Evolutionary conservation across 176 grass and related monocot species (phyloP).

Genomic region (Saccharum officinarum): DNA sequence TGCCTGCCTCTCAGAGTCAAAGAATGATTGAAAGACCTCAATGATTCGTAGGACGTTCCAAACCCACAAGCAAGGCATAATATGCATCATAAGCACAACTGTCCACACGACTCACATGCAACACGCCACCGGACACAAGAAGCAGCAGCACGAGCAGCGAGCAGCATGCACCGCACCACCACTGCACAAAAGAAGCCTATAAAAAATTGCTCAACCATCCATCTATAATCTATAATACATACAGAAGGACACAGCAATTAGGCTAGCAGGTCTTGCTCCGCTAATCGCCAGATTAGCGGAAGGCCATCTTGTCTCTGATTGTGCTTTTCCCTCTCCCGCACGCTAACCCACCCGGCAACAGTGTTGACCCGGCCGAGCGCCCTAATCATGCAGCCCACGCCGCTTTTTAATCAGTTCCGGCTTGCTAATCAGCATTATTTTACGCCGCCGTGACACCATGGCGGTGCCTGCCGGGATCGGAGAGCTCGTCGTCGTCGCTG

Average conservation of each 20-base stretch:
- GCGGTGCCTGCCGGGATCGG: slow-evolving; percentile 50
- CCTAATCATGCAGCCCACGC: slow-evolving; percentile 53
- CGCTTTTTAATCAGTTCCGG: slow-evolving; percentile 8
- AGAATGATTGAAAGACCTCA: neutral
- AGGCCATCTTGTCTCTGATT: neutral
- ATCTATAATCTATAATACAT: neutral
- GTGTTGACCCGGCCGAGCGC: slow-evolving; percentile 9
- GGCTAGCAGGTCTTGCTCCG: neutral
- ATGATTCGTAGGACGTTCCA: slow-evolving; percentile 16
- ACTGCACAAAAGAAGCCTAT: neutral
- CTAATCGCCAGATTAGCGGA: slow-evolving; percentile 43
- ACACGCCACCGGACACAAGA: slow-evolving; percentile 10
- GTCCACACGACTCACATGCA: slow-evolving; percentile 12
- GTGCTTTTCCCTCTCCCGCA: slow-evolving; percentile 36
- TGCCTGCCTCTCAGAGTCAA: neutral
- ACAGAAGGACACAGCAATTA: neutral
- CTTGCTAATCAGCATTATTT: slow-evolving; percentile 22
- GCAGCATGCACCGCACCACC: slow-evolving; percentile 22
- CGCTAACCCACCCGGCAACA: slow-evolving; percentile 44
- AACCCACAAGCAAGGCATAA: slow-evolving; percentile 28
- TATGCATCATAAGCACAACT: slow-evolving; percentile 15
- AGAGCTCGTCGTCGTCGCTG: neutral
- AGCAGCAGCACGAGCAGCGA: neutral
- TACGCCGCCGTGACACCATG: slow-evolving; percentile 50
- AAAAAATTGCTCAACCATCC: neutral